Evolutionary conservation across 2,329 filamentous ascomycete species (phyloP), one percentile per base, ranked within the genome.

Genomic region (Myriangium duriaei): DNA sequence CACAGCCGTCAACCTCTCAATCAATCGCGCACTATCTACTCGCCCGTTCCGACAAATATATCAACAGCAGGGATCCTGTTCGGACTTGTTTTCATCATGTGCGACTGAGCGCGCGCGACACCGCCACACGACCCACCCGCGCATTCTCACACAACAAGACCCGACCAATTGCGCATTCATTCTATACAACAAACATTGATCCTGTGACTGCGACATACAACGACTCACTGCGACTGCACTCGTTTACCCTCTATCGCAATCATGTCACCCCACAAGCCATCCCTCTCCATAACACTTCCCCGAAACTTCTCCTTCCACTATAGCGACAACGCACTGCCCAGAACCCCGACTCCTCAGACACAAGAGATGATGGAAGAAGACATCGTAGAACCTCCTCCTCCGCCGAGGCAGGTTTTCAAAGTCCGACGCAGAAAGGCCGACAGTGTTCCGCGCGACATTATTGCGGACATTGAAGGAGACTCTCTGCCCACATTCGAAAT

Each of bases 401-500:
- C 63, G 28, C 62, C 64, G 12, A 58, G 62, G 42, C 64, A 65
- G 48, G 59, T 60, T 5, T 63, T 65, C 52, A 67, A 65, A 43
- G 55, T 70, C 38, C 64, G 64, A 45, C 59, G 65, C 11, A 61
- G 63, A 38, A 63, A 64, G 40, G 55, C 59, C 11, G 45, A 44
- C 34, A 51, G 45, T 17, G 37, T 47, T 19, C 45, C 47, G 12
- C 41, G 43, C 21, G 43, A 50, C 33, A 44, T 46, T 18, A 18
- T 41, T 11, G 34, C 42, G 15, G 54, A 53, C 42, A 47, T 43
- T 11, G 39, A 43, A 17, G 44, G 51, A 32, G 49, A 58, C 41
- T 48, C 53, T 31, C 58, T 69, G 16, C 67, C 67, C 7, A 68
- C 63, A 14, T 69, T 71, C 33, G 67, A 70, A 48, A 59, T 63